A percentile compares a stretch with the other conserved stretches of the same genome.
Evolutionary conservation across 2,329 filamentous ascomycete species (phyloP).

Genomic region (Xylariomycetidae sp.): DNA sequence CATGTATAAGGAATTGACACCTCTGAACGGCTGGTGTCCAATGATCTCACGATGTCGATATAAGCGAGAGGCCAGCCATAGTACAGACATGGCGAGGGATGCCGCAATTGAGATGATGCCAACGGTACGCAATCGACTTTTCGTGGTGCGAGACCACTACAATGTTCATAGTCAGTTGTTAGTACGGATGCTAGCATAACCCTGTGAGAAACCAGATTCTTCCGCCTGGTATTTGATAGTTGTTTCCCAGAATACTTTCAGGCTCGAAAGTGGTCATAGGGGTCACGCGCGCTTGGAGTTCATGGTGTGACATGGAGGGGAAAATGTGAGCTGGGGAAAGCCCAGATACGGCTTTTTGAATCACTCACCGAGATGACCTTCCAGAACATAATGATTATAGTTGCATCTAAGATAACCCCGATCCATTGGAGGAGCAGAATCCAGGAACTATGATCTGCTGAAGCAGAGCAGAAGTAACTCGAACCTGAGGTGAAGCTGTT

Average conservation of each 20-base stretch:
- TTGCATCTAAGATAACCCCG: slow-evolving; percentile 42
- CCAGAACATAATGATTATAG: slow-evolving; percentile 45
- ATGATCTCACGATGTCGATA: slow-evolving; percentile 20
- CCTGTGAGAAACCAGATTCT: too few species aligned
- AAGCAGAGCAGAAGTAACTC: slow-evolving; percentile 46
- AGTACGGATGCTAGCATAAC: too few species aligned
- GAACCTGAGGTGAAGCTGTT: slow-evolving; percentile 36
- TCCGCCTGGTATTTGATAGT: too few species aligned
- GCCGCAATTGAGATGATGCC: slow-evolving; percentile 38
- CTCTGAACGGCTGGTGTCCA: slow-evolving; percentile 21
- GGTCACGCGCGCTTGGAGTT: too few species aligned
- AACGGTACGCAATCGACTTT: slow-evolving; percentile 40
- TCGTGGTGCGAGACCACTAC: slow-evolving; percentile 45
- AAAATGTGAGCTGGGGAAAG: too few species aligned
- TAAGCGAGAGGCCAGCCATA: slow-evolving; percentile 31
- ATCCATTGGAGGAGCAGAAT: slow-evolving; percentile 38
- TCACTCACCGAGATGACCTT: too few species aligned
- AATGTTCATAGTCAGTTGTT: too few species aligned
- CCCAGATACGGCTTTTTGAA: too few species aligned
- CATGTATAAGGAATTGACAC: slow-evolving; percentile 40
- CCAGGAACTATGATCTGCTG: slow-evolving; percentile 33
- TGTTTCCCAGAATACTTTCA: too few species aligned
- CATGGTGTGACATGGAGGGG: too few species aligned
- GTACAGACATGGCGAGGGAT: slow-evolving; percentile 31
- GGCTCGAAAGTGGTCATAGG: too few species aligned